Evolutionary conservation across 2,329 filamentous ascomycete species (phyloP), one percentile per base, ranked within the genome.

Genomic region (Alternaria sp.): DNA sequence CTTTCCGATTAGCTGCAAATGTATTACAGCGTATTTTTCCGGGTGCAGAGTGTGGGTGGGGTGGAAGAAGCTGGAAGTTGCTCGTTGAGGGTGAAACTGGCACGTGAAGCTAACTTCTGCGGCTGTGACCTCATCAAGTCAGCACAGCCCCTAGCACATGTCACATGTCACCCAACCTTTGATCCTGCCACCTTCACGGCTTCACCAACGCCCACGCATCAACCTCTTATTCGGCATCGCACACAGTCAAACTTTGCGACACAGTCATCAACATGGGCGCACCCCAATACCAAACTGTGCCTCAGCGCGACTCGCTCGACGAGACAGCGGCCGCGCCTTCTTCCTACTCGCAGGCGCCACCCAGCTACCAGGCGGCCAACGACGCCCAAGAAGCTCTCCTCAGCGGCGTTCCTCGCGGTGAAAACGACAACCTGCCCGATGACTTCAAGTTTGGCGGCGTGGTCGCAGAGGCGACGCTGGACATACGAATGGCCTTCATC

Each of bases 391-490:
- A 83, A 70, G 83, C 85, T 23, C 83, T 90, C 39, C 85, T 91
- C 56, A 85, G 85, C 61, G 89, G 84, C 51, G 76, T 79, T 42
- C 88, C 92, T 51, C 88, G 93, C 70, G 85, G 84, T 75, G 93
- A 93, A 78, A 88, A 93, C 74, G 94, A 97, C 80, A 96, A 97
- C 73, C 77, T 98, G 42, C 94, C 94, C 1, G 94, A 98, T 81
- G 94, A 98, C 80, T 98, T 98, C 87, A 98, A 97, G 85, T 98
- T 96, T 75, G 95, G 94, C 69, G 93, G 93, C 62, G 92, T 90
- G 17, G 93, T 98, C 59, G 90, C 93, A 67, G 95, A 98, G 82
- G 94, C 92, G 45, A 96, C 93, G 21, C 84, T 98, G 74, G 93
- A 96, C 73, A 97, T 99, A 76, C 91, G 94, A 69, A 96, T 97